phyloP scores from a whole-genome alignment of 2,329 filamentous ascomycete species.

The Xylaria sp. region DNA sequence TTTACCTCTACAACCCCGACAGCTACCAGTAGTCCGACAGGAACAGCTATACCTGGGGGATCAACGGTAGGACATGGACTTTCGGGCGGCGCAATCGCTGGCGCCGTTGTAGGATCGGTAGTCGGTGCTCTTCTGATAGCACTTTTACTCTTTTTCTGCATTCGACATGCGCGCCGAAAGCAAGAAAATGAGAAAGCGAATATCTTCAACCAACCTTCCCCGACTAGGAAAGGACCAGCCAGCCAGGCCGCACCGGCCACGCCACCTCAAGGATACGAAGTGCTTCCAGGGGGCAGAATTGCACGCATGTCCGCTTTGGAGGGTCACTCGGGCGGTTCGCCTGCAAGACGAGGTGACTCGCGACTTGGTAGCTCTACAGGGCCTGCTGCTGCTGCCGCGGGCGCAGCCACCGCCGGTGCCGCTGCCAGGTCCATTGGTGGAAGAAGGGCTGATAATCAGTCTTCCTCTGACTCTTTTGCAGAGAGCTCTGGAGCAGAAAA shows the following conservation, averaged over 20 bases:
- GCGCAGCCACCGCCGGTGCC: conserved; percentile 49
- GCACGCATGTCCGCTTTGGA: conserved; percentile 96
- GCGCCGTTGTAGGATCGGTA: conserved; percentile 85
- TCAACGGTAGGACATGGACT: conserved; percentile 58
- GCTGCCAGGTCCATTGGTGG: conserved; percentile 60
- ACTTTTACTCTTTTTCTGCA: conserved; percentile 75
- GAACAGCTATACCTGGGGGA: conserved; percentile 48
- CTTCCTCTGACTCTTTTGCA: conserved; percentile 77
- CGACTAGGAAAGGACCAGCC: conserved; percentile 65
- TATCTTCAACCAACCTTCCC: conserved; percentile 91
- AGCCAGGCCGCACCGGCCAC: conserved; percentile 50
- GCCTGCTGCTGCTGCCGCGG: conserved; percentile 59
- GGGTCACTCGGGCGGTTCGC: conserved; percentile 72
- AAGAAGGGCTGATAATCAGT: conserved; percentile 65
- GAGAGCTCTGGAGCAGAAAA: conserved; percentile 77
- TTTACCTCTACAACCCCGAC: conserved; percentile 63
- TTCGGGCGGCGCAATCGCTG: conserved; percentile 89
- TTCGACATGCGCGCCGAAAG: conserved; percentile 64
- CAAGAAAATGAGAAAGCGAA: conserved; percentile 72
- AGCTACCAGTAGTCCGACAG: conserved; percentile 57
- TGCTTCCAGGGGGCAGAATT: conserved; percentile 87
- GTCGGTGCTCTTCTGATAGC: conserved; percentile 76
- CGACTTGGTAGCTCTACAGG: conserved; percentile 62
- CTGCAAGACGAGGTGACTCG: conserved; percentile 62
- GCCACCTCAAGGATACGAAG: conserved; percentile 70